These are phyloP conservation scores for Serendipita sp. DNA, from an alignment of 768 basidiomycete genomes.

Conservation along the genomic window DNA sequence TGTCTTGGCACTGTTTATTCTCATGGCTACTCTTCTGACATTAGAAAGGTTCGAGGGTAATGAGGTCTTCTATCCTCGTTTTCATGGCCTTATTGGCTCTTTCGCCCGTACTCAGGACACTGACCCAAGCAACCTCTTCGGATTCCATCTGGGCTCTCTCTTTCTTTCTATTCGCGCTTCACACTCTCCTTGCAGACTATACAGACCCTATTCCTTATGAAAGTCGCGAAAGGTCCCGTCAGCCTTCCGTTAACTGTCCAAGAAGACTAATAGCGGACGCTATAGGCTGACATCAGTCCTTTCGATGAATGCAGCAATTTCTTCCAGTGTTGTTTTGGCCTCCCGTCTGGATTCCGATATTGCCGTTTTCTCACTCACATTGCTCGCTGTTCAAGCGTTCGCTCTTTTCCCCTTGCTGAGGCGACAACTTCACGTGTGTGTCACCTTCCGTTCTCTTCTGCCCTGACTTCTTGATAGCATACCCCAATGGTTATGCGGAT, in stretches of 20 bases:
- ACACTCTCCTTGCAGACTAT: conserved; percentile 74
- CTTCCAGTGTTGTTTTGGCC: conserved; percentile 82
- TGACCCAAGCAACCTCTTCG: conserved; percentile 87
- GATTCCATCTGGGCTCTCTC: conserved; percentile 95
- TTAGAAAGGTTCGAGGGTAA: conserved; percentile 41
- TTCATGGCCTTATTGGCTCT: conserved; percentile 79
- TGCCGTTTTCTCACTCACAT: conserved; percentile 75
- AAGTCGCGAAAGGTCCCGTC: conserved; percentile 19
- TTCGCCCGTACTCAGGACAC: conserved; percentile 76
- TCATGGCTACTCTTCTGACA: no score
- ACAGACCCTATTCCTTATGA: conserved; percentile 15
- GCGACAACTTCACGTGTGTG: conserved; percentile 26
- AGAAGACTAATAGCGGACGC: neutral
- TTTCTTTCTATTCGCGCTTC: conserved; percentile 67
- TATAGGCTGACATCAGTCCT: conserved; percentile 61
- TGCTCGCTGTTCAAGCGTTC: conserved; percentile 70
- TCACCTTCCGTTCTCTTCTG: neutral
- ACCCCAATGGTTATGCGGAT: conserved; percentile 31
- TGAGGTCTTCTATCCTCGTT: conserved; percentile 73
- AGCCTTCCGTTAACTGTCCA: conserved; percentile 8
- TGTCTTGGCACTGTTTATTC: neutral
- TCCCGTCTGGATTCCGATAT: conserved; percentile 72
- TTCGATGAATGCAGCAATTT: conserved; percentile 83
- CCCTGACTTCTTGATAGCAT: conserved; percentile 9
- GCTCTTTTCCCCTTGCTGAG: conserved; percentile 71